A percentile compares a stretch with the other conserved stretches of the same genome.
Conservation (phyloP, 495 filamentous ascomycete genomes). For the Apiosordaria backusii region DNA sequence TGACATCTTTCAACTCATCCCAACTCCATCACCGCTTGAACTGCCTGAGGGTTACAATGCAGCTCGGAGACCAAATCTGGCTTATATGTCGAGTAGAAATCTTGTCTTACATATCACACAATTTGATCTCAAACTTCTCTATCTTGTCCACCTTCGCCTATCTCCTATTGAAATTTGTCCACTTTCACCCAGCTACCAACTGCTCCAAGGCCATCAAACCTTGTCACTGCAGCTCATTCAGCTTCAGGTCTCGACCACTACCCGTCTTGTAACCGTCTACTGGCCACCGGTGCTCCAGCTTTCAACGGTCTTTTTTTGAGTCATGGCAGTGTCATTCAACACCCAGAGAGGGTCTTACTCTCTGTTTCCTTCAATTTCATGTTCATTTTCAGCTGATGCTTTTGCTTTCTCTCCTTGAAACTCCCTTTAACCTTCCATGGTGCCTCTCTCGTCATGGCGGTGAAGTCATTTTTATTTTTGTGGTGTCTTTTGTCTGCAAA, state of each 20-base stretch:
- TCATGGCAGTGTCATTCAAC: neutral
- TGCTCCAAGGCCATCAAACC: neutral
- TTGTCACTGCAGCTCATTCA: neutral
- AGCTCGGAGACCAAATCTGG: too few species aligned
- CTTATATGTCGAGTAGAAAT: neutral
- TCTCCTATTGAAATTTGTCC: too few species aligned
- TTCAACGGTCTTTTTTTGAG: neutral
- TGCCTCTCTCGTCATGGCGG: constrained; percentile 1
- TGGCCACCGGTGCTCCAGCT: neutral
- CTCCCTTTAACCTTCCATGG: neutral
- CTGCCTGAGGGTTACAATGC: too few species aligned
- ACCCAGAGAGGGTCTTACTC: neutral
- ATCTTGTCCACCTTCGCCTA: too few species aligned
- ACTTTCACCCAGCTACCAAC: neutral
- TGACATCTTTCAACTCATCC: neutral
- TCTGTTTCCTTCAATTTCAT: neutral
- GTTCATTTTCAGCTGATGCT: neutral
- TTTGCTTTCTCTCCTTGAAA: neutral
- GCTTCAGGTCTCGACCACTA: neutral
- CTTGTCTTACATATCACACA: too few species aligned
- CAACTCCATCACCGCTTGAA: neutral
- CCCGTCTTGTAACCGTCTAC: neutral
- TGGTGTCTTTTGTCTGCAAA: neutral
- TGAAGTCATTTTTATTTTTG: neutral
- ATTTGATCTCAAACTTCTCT: too few species aligned